phyloP scores from a whole-genome alignment of 495 filamentous ascomycete species.

The Podospora comata region DNA sequence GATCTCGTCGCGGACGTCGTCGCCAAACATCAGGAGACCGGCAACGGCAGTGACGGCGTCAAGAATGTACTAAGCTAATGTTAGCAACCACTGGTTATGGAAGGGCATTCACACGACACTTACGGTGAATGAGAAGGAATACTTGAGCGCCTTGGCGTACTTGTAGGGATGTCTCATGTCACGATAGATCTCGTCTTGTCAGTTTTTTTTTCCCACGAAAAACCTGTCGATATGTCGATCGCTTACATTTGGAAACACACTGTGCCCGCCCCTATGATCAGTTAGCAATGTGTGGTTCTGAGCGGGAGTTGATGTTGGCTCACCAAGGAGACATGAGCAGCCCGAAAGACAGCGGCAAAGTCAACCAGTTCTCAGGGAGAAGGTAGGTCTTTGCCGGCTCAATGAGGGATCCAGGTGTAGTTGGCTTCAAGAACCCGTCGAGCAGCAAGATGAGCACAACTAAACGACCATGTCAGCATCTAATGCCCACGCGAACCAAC shows the following conservation, averaged over 20 bases:
- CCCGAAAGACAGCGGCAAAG: slow-evolving; percentile 89
- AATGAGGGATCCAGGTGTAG: slow-evolving; percentile 76
- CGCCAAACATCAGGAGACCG: slow-evolving; percentile 92
- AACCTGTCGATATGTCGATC: background rate
- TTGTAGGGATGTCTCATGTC: slow-evolving; percentile 96
- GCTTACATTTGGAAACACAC: slow-evolving; percentile 79
- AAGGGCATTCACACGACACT: slow-evolving; percentile 23
- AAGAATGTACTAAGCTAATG: slow-evolving; percentile 59
- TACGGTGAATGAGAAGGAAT: slow-evolving; percentile 89
- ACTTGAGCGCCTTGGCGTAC: slow-evolving; percentile 70
- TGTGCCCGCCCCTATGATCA: slow-evolving; percentile 65
- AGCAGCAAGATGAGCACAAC: slow-evolving; percentile 77
- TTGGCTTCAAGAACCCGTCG: slow-evolving; percentile 80
- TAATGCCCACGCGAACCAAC: too few relatives aligned
- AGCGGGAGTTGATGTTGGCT: background rate
- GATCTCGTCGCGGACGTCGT: slow-evolving; percentile 78
- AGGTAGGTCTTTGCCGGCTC: slow-evolving; percentile 77
- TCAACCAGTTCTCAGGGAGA: slow-evolving; percentile 82
- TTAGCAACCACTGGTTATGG: background rate
- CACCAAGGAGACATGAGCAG: slow-evolving; percentile 91
- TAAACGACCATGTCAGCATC: slow-evolving; percentile 32
- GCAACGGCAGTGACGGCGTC: slow-evolving; percentile 77
- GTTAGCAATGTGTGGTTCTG: slow-evolving; percentile 8
- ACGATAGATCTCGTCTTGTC: slow-evolving; percentile 64
- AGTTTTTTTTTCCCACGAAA: background rate